These are phyloP conservation scores for Xylaria curta DNA, from an alignment of 495 filamentous ascomycete genomes.

Conservation along the genomic window DNA sequence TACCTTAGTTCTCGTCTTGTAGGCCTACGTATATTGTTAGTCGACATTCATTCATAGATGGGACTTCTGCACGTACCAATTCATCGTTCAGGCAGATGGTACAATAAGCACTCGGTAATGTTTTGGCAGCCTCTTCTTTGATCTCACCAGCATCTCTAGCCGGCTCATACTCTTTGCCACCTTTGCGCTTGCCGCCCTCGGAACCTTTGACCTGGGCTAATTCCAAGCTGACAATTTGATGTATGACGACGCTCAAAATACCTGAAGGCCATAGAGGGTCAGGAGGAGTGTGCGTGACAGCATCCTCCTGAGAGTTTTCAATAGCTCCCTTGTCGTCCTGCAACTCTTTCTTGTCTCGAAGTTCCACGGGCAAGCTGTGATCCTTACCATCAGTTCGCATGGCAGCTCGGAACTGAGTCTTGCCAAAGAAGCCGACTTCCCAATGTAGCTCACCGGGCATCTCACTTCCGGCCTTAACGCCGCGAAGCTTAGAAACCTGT, in stretches of 20 bases:
- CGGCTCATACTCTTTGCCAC: conserved; percentile 84
- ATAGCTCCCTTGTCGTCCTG: conserved; percentile 89
- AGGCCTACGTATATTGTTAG: conserved; percentile 53
- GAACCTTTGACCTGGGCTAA: conserved; percentile 80
- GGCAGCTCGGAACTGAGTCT: conserved; percentile 82
- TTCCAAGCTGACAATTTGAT: conserved; percentile 95
- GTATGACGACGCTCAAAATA: conserved; percentile 80
- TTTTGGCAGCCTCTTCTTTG: conserved; percentile 78
- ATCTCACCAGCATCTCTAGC: conserved; percentile 85
- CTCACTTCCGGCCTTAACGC: conserved; percentile 78
- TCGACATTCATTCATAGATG: neutral
- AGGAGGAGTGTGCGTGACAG: conserved; percentile 85
- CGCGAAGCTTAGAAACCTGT: conserved; percentile 82
- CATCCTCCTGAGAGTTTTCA: conserved; percentile 77
- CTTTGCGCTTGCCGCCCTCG: conserved; percentile 65
- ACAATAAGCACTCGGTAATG: conserved; percentile 87
- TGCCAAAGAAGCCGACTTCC: conserved; percentile 94
- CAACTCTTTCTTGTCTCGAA: conserved; percentile 76
- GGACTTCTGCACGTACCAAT: conserved; percentile 52
- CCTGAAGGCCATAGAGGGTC: conserved; percentile 94
- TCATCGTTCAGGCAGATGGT: conserved; percentile 90
- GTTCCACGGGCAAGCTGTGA: conserved; percentile 69
- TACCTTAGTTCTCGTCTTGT: conserved; percentile 89
- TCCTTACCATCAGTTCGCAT: conserved; percentile 87
- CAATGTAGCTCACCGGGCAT: conserved; percentile 96